These are phyloP conservation scores for Ceratocystis cubensis DNA, from an alignment of 2,329 filamentous ascomycete species.

Conservation along the genomic window DNA sequence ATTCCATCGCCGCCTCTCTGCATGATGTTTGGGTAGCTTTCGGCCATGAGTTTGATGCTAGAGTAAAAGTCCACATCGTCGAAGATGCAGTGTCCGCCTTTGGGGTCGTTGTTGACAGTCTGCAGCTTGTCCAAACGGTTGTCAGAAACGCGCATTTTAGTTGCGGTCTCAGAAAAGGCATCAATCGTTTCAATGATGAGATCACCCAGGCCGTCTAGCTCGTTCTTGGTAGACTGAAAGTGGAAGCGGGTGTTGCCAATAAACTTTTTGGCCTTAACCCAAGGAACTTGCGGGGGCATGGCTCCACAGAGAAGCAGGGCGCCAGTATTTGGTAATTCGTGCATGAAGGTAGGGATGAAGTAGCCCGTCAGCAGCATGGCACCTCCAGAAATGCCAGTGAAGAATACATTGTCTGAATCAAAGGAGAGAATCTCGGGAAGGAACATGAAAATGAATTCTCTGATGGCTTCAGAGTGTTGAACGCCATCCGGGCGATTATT, in stretches of 20 bases:
- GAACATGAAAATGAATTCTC: conserved; percentile 41
- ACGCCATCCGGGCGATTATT: conserved; percentile 42
- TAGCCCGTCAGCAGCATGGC: conserved; percentile 42
- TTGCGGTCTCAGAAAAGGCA: conserved; percentile 33
- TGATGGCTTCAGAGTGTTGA: conserved; percentile 43
- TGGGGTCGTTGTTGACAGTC: conserved; percentile 44
- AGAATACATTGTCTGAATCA: conserved; percentile 40
- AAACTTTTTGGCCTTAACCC: conserved; percentile 33
- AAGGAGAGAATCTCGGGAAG: conserved; percentile 43
- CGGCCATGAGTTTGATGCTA: conserved; percentile 45
- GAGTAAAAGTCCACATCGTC: conserved; percentile 41
- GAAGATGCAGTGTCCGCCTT: conserved; percentile 47
- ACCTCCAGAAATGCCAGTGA: conserved; percentile 46
- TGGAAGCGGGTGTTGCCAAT: conserved; percentile 39
- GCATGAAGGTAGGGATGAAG: conserved; percentile 45
- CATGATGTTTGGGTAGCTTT: conserved; percentile 41
- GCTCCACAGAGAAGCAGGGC: conserved; percentile 46
- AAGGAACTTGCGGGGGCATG: conserved; percentile 40
- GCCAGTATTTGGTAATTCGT: conserved; percentile 37
- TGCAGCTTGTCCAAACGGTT: conserved; percentile 38
- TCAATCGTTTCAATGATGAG: conserved; percentile 37
- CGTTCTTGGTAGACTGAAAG: conserved; percentile 43
- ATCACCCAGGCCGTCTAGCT: conserved; percentile 33
- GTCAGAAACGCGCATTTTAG: conserved; percentile 32
- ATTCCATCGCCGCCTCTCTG: conserved; percentile 36